Conservation (phyloP, 441 rosid species). For the Gossypium trilobum region DNA sequence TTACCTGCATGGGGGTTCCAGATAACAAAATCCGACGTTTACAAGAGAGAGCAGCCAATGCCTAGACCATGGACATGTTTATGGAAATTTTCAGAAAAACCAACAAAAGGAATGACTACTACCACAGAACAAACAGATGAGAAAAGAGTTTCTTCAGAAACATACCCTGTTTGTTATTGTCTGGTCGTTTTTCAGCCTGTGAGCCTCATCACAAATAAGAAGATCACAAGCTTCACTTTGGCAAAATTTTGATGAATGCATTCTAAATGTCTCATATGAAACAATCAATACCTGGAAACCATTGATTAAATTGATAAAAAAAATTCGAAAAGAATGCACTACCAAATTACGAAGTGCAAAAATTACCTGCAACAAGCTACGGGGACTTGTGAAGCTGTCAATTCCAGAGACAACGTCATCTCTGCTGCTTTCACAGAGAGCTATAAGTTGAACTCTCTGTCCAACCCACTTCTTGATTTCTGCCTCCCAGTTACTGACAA, state of each 20-base stretch:
- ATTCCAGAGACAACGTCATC: conserved; percentile 89
- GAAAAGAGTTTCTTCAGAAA: conserved; percentile 13
- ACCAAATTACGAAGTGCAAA: conserved; percentile 10
- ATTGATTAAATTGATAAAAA: conserved; percentile 23
- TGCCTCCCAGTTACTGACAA: conserved; percentile 97
- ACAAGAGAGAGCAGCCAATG: conserved; percentile 86
- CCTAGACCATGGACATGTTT: conserved; percentile 39
- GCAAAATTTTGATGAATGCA: conserved; percentile 88
- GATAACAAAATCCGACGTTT: conserved; percentile 82
- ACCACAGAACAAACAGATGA: conserved; percentile 7
- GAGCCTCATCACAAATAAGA: conserved; percentile 98
- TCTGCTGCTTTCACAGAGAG: conserved; percentile 90
- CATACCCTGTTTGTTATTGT: conserved; percentile 84
- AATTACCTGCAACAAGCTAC: conserved; percentile 63
- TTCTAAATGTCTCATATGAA: conserved; percentile 94
- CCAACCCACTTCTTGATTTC: conserved; percentile 95
- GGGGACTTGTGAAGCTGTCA: conserved; percentile 59
- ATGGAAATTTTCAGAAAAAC: conserved; percentile 14
- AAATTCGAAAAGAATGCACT: conserved; percentile 6
- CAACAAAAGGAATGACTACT: conserved; percentile 8
- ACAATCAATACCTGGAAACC: conserved; percentile 65
- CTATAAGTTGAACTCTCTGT: conserved; percentile 73
- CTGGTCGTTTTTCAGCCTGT: conserved; percentile 92
- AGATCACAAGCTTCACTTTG: conserved; percentile 77
- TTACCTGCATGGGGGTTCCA: conserved; percentile 98